Percentiles rank a stretch among this genome's conserved stretches.
Evolutionary conservation across 805 yeast species (phyloP).

Genomic region (Cephaloascus albidus): DNA sequence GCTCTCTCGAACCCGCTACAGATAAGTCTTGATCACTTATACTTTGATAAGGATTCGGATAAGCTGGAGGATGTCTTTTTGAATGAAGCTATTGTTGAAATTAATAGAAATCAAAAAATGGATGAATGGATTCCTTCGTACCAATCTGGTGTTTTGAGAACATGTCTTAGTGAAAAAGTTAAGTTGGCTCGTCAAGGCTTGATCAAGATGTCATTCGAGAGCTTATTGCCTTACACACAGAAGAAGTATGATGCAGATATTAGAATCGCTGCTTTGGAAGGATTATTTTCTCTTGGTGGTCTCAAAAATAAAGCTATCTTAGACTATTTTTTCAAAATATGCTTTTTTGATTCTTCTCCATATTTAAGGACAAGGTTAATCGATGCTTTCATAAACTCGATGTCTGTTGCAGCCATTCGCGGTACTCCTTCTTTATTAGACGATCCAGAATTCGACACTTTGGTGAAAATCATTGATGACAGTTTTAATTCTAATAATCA

Average conservation of each 20-base stretch:
- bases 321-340: conserved; percentile 48
- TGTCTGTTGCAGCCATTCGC: conserved; percentile 60
- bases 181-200: conserved; percentile 48
- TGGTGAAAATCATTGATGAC: conserved; percentile 15
- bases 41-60: conserved; percentile 11
- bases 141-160: conserved; percentile 41
- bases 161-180: conserved; percentile 53
- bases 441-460: conserved; percentile 50
- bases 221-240: conserved; percentile 44
- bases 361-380: conserved; percentile 43
- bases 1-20: conserved; percentile 6
- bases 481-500: conserved; percentile 11
- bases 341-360: conserved; percentile 41
- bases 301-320: conserved; percentile 54
- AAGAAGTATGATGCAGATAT: conserved; percentile 38
- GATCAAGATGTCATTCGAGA: conserved; percentile 40
- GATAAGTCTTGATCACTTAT: background rate
- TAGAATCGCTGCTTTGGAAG: conserved; percentile 60
- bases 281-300: conserved; percentile 69
- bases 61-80: conserved; percentile 11
- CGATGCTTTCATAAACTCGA: conserved; percentile 33
- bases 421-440: conserved; percentile 52
- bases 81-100: conserved; percentile 41
- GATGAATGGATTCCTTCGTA: conserved; percentile 84
- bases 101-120: conserved; percentile 66